Conservation (phyloP, 768 basidiomycete genomes). For the Pisolithus orientalis region DNA sequence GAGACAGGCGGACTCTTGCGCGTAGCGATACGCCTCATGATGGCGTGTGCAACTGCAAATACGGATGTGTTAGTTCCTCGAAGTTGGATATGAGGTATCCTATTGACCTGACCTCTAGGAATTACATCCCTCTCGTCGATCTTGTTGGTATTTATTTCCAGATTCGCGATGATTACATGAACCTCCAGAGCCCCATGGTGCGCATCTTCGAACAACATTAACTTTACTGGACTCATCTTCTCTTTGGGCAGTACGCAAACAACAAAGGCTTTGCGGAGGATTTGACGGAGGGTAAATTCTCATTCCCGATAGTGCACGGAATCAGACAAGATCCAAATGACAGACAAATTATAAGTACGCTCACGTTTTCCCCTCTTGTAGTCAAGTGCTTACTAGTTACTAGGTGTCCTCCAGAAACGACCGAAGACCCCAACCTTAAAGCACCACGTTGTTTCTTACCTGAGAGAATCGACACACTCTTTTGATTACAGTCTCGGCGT, state of each 20-base stretch:
- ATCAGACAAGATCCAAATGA: constrained; percentile 74
- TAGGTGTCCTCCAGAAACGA: constrained; percentile 89
- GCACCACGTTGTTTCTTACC: constrained; percentile 70
- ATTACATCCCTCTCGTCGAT: constrained; percentile 53
- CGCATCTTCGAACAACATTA: background rate
- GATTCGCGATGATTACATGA: constrained; percentile 52
- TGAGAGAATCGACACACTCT: constrained; percentile 68
- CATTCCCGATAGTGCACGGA: constrained; percentile 90
- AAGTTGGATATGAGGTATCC: background rate
- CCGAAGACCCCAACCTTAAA: constrained; percentile 80
- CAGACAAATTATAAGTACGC: constrained; percentile 77
- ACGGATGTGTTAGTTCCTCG: constrained; percentile 43
- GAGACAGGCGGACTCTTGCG: constrained; percentile 93
- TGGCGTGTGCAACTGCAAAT: constrained; percentile 71
- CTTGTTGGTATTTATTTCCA: constrained; percentile 54
- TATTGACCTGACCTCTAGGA: constrained; percentile 22
- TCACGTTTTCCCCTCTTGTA: background rate
- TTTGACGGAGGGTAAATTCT: constrained; percentile 95
- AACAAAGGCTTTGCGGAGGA: constrained; percentile 93
- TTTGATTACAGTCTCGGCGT: constrained; percentile 84
- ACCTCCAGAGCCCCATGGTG: constrained; percentile 21
- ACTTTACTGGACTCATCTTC: background rate
- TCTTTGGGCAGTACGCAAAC: constrained; percentile 60
- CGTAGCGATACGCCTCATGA: constrained; percentile 91
- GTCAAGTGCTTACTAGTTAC: background rate